phyloP scores from a whole-genome alignment of 306 rosid species.

The Gillenia trifoliata region DNA sequence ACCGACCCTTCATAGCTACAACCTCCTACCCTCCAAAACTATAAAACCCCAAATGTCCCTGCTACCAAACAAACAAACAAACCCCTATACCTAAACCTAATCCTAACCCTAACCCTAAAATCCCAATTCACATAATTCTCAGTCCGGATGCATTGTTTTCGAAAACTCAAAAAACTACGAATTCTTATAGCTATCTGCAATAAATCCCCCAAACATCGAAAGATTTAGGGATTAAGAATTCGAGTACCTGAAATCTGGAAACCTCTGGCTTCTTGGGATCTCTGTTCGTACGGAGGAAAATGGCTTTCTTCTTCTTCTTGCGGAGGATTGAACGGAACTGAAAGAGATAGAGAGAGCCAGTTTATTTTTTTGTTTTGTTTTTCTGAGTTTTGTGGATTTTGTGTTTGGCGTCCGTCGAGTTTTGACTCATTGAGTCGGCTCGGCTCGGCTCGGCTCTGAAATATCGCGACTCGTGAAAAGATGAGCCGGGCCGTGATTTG shows the following conservation, averaged over 20 bases:
- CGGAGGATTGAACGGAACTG: conserved; percentile 18
- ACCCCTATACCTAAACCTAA: conserved; percentile 14
- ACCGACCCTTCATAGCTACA: conserved; percentile 71
- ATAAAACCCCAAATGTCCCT: not conserved
- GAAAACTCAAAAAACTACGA: not conserved
- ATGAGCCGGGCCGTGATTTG: conserved; percentile 8
- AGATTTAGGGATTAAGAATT: not conserved
- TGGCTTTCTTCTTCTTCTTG: conserved; percentile 8
- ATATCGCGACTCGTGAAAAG: not conserved
- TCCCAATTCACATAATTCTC: conserved; percentile 5
- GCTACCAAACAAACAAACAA: not conserved
- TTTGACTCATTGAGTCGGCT: not conserved
- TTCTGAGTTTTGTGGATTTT: conserved; percentile 12
- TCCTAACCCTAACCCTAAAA: conserved; percentile 13
- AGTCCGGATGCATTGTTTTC: not conserved
- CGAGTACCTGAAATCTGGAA: conserved; percentile 14
- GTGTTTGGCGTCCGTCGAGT: conserved; percentile 25
- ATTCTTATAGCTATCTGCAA: not conserved
- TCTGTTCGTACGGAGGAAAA: not conserved
- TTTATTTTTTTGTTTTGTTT: not conserved
- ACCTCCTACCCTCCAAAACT: not conserved
- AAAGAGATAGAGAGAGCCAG: conserved; percentile 9
- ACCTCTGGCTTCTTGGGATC: conserved; percentile 2
- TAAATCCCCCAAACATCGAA: not conserved
- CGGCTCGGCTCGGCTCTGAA: not conserved